Conservation (phyloP, 352 stramenopile species). For the Pythium volutum region DNA sequence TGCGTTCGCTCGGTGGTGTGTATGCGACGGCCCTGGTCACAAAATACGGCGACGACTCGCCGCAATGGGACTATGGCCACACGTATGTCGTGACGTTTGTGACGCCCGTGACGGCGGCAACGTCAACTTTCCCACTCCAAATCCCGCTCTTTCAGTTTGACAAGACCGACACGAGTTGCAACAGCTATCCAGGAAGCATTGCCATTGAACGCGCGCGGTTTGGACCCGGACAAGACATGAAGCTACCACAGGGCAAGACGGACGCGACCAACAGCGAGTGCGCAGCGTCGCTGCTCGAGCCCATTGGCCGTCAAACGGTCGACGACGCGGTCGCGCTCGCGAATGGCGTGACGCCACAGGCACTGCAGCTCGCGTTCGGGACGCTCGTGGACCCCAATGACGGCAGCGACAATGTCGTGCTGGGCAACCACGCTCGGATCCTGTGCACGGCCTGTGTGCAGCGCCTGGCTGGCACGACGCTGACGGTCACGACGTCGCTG, state of each 20-base stretch:
- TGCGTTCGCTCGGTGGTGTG: constrained; percentile 28
- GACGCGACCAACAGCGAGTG: constrained; percentile 57
- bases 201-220: constrained; percentile 37
- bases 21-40: constrained; percentile 35
- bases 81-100: constrained; percentile 60
- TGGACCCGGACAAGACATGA: constrained; percentile 50
- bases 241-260: constrained; percentile 50
- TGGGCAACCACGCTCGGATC: constrained; percentile 31
- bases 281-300: constrained; percentile 31
- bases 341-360: constrained; percentile 29
- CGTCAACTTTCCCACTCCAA: constrained; percentile 33
- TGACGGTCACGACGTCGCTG: constrained; percentile 41
- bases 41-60: constrained; percentile 45
- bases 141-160: constrained; percentile 41
- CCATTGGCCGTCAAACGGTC: constrained; percentile 50
- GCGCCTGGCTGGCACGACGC: constrained; percentile 31
- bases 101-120: constrained; percentile 36
- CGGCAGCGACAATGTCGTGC: constrained; percentile 29
- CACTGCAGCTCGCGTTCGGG: constrained; percentile 45
- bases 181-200: constrained; percentile 28
- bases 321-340: constrained; percentile 25
- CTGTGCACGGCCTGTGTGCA: constrained; percentile 63
- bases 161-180: constrained; percentile 26
- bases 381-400: constrained; percentile 13
- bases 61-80: constrained; percentile 68